These are phyloP conservation scores for Lanmaoa pseudosensibilis DNA, from an alignment of 768 basidiomycete genomes.

Conservation along the genomic window DNA sequence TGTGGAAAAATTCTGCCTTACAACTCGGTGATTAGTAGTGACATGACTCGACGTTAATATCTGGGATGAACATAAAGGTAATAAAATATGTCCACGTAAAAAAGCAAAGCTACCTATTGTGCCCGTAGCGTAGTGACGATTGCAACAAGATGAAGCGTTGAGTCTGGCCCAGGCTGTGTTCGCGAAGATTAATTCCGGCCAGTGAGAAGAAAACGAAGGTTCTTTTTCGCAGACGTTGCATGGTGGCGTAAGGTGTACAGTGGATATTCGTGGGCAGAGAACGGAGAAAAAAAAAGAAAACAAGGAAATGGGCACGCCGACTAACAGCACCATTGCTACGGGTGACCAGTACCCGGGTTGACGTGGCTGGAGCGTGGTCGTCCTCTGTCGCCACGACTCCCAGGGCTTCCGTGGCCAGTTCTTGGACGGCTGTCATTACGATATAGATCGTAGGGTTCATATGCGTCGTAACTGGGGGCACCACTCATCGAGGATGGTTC, in stretches of 20 bases:
- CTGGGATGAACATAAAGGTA: slow-evolving; percentile 22
- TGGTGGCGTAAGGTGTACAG: slow-evolving; percentile 3
- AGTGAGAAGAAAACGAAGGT: slow-evolving; percentile 4
- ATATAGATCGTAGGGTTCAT: slow-evolving; percentile 38
- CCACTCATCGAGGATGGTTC: slow-evolving; percentile 39
- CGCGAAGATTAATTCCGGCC: slow-evolving; percentile 3
- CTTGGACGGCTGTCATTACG: slow-evolving; percentile 41
- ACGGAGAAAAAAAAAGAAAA: neutral
- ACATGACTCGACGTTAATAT: slow-evolving; percentile 16
- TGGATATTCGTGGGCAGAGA: slow-evolving; percentile 1
- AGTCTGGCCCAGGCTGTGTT: neutral
- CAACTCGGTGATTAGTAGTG: slow-evolving; percentile 15
- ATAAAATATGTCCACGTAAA: slow-evolving; percentile 33
- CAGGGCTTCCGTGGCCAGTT: slow-evolving; percentile 38
- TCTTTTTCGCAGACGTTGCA: slow-evolving; percentile 7
- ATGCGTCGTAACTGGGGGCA: slow-evolving; percentile 14
- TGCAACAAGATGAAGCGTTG: slow-evolving; percentile 4
- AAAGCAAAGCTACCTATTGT: slow-evolving; percentile 19
- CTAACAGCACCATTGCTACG: slow-evolving; percentile 2
- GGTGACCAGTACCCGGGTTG: slow-evolving; percentile 7
- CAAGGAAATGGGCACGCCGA: neutral
- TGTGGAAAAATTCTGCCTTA: slow-evolving; percentile 13
- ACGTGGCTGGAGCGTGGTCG: slow-evolving; percentile 23
- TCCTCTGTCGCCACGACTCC: slow-evolving; percentile 24
- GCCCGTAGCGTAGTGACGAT: slow-evolving; percentile 7